Evolutionary conservation across 1,139 yeast genomes (phyloP), one percentile per base, ranked within the genome.

Genomic region (Hemisphaericaspora xylanilytica): DNA sequence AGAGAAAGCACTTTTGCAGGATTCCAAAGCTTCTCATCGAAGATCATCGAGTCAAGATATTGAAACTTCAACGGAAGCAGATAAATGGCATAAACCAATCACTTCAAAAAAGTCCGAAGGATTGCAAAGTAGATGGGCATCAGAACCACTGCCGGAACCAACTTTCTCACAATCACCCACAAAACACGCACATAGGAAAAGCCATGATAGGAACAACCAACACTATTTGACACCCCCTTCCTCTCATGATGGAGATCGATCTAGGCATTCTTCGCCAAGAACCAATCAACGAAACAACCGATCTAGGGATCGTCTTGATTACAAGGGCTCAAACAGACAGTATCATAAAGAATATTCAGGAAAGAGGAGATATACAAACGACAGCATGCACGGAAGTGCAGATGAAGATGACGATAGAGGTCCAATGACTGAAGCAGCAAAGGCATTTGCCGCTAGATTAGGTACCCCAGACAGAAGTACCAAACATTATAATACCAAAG

Each of bases 341-440:
- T 28, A 10, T 26, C 21, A 32, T 35, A 13, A 25, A 7, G 22
- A 24, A n/a, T 25, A 39, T 24, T 25, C 15, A 12, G 15, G 15
- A 25, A 12, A 25, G 15, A n/a, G 28, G 9, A n/a, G 28, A 25
- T 25, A 12, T 25, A 12, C 14, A 12, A 25, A 25, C 13, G 20
- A 32, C 10, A 38, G 32, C 12, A 38, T 14, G 38, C 18, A 7
- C 40, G 22, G 37, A 4, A 38, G 35, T 7, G 39, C 35, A 5
- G 35, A 40, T 5, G 45, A 41, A 5, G 51, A 50, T 6, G 59
- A 52, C 10, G 47, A 42, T 16, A 40, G 46, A 14, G 52, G 52
- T 1, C 59, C 63, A 5, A 52, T 56, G 58, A 46, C 61, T 0
- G 53, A 52, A 2, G 65, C 67, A 3, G 66, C 57, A 2, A 49